Evolutionary conservation across 75 land plant genomes (phyloP).

Genomic region (Pseudotsuga menziesii): DNA sequence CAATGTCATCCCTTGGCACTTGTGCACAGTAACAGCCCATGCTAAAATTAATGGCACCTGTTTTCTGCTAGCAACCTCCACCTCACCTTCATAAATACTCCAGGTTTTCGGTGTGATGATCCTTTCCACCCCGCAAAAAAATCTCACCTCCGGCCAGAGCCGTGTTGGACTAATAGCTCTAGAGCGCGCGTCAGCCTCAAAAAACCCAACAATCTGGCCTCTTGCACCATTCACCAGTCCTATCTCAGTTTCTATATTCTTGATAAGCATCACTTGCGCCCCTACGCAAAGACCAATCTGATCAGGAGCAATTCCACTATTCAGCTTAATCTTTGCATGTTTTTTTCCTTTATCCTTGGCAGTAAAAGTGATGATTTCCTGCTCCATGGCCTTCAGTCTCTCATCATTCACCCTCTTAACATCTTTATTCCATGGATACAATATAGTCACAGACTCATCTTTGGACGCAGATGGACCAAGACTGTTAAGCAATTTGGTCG

Average conservation of each 20-base stretch:
- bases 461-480: too few relatives aligned
- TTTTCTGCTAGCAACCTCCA: constrained; percentile 37
- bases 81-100: constrained; percentile 48
- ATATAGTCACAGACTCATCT: too few relatives aligned
- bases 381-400: constrained; percentile 20
- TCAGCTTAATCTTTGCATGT: constrained; percentile 25
- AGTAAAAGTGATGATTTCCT: too few relatives aligned
- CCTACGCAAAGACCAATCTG: constrained; percentile 46
- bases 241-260: constrained; percentile 32
- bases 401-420: neutral
- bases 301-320: constrained; percentile 34
- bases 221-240: constrained; percentile 74
- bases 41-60: constrained; percentile 71
- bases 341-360: too few relatives aligned
- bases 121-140: constrained; percentile 43
- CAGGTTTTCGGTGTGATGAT: constrained; percentile 46
- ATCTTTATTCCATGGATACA: too few relatives aligned
- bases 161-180: constrained; percentile 16
- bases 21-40: constrained; percentile 82
- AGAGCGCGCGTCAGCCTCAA: neutral
- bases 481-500: too few relatives aligned
- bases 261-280: constrained; percentile 72
- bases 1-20: constrained; percentile 88
- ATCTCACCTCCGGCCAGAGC: constrained; percentile 51
- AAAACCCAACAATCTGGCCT: constrained; percentile 51